phyloP scores from a whole-genome alignment of 805 yeast species.

The Wickerhamomyces strasburgensis region DNA sequence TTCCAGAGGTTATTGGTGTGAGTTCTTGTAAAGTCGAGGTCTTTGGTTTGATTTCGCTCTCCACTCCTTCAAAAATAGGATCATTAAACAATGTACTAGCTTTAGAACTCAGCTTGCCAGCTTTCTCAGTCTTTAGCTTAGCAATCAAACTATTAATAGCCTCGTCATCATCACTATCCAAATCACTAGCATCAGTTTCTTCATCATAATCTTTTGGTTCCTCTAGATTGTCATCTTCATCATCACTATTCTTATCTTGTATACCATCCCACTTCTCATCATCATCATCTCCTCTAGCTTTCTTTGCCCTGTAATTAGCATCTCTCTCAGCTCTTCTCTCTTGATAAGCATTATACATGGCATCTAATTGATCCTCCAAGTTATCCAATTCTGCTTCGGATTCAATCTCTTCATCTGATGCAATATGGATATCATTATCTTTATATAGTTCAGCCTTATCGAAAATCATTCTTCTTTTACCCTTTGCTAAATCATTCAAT shows the following conservation, averaged over 20 bases:
- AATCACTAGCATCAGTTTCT: constrained; percentile 32
- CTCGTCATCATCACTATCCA: constrained; percentile 67
- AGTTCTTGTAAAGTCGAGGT: constrained; percentile 4
- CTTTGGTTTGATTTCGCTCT: constrained; percentile 26
- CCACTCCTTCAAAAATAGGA: constrained; percentile 47
- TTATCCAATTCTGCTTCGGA: constrained; percentile 54
- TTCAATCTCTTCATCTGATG: constrained; percentile 37
- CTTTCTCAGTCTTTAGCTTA: constrained; percentile 45
- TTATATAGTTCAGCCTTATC: constrained; percentile 46
- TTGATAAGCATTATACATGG: constrained; percentile 73
- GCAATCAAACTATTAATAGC: constrained; percentile 57
- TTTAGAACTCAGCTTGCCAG: constrained; percentile 32
- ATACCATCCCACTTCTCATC: constrained; percentile 81
- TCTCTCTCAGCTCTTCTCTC: constrained; percentile 61
- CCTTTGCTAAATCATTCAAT: constrained; percentile 64
- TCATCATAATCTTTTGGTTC: constrained; percentile 40
- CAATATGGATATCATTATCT: constrained; percentile 55
- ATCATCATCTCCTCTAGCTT: constrained; percentile 68
- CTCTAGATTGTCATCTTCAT: constrained; percentile 25
- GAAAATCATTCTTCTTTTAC: constrained; percentile 64
- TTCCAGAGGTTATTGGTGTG: constrained; percentile 7
- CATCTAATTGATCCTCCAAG: constrained; percentile 77
- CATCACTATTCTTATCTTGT: constrained; percentile 39
- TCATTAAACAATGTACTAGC: constrained; percentile 46
- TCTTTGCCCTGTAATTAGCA: constrained; percentile 63